Evolutionary conservation across 2,329 filamentous ascomycete genomes (phyloP).

Genomic region (Lecanicillium sp.): DNA sequence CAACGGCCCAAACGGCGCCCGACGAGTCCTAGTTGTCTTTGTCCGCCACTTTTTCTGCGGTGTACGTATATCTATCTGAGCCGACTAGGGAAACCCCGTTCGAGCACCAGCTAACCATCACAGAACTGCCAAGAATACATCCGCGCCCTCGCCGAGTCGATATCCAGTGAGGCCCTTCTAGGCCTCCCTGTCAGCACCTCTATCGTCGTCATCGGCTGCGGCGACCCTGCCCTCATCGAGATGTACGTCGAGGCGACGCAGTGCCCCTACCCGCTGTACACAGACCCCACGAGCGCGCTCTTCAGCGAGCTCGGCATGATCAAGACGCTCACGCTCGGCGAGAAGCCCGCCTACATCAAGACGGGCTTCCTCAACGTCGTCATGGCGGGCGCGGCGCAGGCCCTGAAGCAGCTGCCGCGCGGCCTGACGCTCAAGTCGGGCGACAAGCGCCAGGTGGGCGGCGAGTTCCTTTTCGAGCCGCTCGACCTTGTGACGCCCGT

Average conservation of each 20-base stretch:
- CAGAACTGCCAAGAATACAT: conserved; percentile 75
- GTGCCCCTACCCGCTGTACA: conserved; percentile 70
- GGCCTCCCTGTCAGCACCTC: conserved; percentile 51
- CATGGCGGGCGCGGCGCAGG: conserved; percentile 50
- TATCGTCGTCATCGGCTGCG: conserved; percentile 67
- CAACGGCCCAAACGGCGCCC: conserved; percentile 45
- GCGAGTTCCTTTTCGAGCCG: conserved; percentile 72
- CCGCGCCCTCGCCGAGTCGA: conserved; percentile 51
- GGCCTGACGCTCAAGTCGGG: conserved; percentile 59
- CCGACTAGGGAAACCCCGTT: too few relatives aligned
- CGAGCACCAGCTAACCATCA: neutral
- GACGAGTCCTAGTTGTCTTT: conserved; percentile 63
- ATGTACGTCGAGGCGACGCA: conserved; percentile 56
- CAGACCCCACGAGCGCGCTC: conserved; percentile 62
- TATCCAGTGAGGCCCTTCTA: conserved; percentile 47
- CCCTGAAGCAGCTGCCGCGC: conserved; percentile 48
- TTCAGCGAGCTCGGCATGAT: conserved; percentile 65
- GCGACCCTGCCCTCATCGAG: conserved; percentile 60
- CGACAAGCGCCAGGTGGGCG: conserved; percentile 63
- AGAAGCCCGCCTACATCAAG: conserved; percentile 58
- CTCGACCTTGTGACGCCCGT: conserved; percentile 38
- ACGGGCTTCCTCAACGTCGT: conserved; percentile 46
- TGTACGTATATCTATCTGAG: conserved; percentile 46
- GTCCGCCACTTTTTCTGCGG: conserved; percentile 77
- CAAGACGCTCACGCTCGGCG: conserved; percentile 54